Conservation (phyloP, 352 stramenopile genomes). For the Globisporangium takayamanum region DNA sequence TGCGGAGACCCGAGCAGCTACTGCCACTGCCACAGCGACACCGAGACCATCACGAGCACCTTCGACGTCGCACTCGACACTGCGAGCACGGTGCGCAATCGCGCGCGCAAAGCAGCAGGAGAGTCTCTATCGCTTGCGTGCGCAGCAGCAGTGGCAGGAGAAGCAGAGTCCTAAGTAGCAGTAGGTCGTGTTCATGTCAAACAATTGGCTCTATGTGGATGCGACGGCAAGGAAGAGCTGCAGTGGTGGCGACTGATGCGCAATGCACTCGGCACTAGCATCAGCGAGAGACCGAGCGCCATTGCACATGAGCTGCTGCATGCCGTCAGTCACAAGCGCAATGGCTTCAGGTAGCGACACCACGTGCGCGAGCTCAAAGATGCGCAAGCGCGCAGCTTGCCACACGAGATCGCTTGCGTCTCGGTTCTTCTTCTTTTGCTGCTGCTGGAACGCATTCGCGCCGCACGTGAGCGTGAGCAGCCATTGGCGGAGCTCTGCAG, state of each 20-base stretch:
- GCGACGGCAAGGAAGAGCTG: neutral
- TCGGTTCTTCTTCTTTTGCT: constrained; percentile 3
- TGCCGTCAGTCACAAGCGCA: constrained; percentile 3
- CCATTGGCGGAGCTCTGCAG: constrained; percentile 22
- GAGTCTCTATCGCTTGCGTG: constrained; percentile 4
- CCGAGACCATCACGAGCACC: neutral
- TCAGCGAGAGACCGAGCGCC: neutral
- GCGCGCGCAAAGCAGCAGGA: constrained; percentile 17
- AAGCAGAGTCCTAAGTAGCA: neutral
- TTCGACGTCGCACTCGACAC: constrained; percentile 6
- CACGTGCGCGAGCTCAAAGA: constrained; percentile 29
- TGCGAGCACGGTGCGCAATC: constrained; percentile 14
- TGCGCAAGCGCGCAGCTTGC: constrained; percentile 35
- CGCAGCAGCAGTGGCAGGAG: constrained; percentile 6
- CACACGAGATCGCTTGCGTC: constrained; percentile 19
- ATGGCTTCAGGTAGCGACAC: constrained; percentile 17
- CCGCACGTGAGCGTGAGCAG: constrained; percentile 31
- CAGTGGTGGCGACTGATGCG: neutral
- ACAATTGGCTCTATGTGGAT: too few relatives aligned
- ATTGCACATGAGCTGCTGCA: neutral
- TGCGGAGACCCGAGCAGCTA: too few relatives aligned
- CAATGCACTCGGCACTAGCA: neutral
- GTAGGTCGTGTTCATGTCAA: too few relatives aligned
- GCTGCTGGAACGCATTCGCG: constrained; percentile 31
- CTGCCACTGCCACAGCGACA: neutral